Percentiles rank a stretch among this genome's conserved stretches.
Conservation (phyloP, 164 flowering plant species). For the Magnolia sinica region DNA sequence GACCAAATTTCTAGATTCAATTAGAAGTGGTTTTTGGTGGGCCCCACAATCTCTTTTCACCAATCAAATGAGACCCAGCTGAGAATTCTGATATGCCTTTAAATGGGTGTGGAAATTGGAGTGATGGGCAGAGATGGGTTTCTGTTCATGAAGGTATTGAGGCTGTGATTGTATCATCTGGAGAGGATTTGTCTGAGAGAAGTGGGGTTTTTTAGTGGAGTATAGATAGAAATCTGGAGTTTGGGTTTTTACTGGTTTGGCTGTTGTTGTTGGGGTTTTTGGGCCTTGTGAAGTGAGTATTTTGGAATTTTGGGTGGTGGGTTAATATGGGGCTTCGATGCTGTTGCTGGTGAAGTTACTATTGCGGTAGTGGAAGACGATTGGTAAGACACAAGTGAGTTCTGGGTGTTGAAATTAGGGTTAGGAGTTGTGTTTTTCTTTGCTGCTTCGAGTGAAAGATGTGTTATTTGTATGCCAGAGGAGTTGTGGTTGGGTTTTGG, state of each 20-base stretch:
- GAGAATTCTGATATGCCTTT: neutral
- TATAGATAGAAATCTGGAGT: neutral
- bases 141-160: neutral
- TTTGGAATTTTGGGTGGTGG: neutral
- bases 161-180: neutral
- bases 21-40: neutral
- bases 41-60: neutral
- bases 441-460: neutral
- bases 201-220: neutral
- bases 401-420: neutral
- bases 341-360: neutral
- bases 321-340: neutral
- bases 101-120: neutral
- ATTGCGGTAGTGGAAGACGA: neutral
- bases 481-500: neutral
- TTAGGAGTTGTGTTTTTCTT: neutral
- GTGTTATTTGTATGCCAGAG: neutral
- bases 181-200: neutral
- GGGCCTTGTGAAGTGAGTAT: neutral
- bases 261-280: neutral
- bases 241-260: neutral
- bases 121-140: conserved; percentile 1
- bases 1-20: too few species aligned
- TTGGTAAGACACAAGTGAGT: neutral
- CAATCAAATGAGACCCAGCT: neutral